A percentile compares a stretch with the other conserved stretches of the same genome.
phyloP scores from a whole-genome alignment of 176 grass and related monocot species.

The Chrysopogon serrulatus region DNA sequence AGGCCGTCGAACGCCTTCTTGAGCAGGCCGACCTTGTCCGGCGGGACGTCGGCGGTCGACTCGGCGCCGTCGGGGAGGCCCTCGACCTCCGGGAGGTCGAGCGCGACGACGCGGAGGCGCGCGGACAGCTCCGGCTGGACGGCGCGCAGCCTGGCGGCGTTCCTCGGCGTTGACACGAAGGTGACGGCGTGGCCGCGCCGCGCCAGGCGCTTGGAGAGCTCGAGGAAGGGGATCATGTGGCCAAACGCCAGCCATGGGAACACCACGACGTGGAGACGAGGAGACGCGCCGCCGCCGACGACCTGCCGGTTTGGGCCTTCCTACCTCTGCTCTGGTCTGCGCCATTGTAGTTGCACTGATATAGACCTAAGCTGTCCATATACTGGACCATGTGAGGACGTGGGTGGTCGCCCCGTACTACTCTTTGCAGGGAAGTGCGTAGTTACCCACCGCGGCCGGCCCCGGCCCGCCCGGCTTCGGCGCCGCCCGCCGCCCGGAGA shows the following conservation, averaged over 20 bases:
- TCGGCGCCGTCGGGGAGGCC: neutral
- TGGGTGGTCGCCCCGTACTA: too few relatives aligned
- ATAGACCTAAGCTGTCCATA: too few relatives aligned
- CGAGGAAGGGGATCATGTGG: slow-evolving; percentile 22
- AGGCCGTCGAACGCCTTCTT: slow-evolving; percentile 9
- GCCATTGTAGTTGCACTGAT: too few relatives aligned
- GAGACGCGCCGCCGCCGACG: neutral
- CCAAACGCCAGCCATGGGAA: slow-evolving; percentile 35
- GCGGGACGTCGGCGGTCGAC: slow-evolving; percentile 11
- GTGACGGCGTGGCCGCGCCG: slow-evolving; percentile 3
- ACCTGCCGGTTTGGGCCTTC: too few relatives aligned
- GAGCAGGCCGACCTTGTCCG: neutral
- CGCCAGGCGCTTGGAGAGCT: slow-evolving; percentile 1
- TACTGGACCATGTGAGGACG: too few relatives aligned
- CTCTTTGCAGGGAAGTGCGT: too few relatives aligned
- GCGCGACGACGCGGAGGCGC: neutral
- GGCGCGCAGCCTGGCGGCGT: neutral
- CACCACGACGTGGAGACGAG: slow-evolving; percentile 13
- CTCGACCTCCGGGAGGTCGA: neutral
- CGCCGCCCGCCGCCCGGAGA: too few relatives aligned
- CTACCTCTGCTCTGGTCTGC: too few relatives aligned
- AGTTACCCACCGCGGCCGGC: too few relatives aligned
- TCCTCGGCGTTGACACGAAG: slow-evolving; percentile 15
- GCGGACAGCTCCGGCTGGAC: neutral
- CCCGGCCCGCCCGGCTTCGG: too few relatives aligned